Conservation (phyloP, 75 land plant genomes). For the Sequoiadendron giganteum region DNA sequence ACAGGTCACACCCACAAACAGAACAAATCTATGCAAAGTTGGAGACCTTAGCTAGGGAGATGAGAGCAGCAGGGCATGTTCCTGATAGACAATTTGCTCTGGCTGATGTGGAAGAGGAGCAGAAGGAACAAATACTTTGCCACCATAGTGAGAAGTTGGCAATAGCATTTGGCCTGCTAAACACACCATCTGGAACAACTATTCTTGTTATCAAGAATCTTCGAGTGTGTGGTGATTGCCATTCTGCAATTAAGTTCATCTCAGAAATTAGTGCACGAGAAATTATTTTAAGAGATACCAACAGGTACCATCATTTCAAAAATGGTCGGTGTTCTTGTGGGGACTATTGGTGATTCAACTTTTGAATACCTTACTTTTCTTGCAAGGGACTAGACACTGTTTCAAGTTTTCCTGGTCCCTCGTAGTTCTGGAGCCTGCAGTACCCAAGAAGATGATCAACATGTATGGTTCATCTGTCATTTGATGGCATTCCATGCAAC, state of each 20-base stretch:
- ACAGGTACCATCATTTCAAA: constrained; percentile 9
- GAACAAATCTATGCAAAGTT: constrained; percentile 7
- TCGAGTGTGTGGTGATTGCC: constrained; percentile 16
- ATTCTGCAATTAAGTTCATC: constrained; percentile 1
- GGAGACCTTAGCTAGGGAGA: not conserved
- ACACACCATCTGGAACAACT: not conserved
- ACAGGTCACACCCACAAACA: constrained; percentile 1
- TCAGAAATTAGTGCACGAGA: not conserved
- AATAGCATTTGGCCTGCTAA: constrained; percentile 9
- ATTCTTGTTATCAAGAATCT: constrained; percentile 12
- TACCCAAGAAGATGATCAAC: not conserved
- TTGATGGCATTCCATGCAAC: not conserved
- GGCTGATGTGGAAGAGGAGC: not conserved
- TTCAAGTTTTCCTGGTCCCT: not conserved
- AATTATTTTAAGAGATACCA: constrained; percentile 6
- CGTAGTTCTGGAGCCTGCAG: not conserved
- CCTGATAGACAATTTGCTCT: not conserved
- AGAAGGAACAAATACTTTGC: constrained; percentile 7
- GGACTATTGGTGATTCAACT: constrained; percentile 8
- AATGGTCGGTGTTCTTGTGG: constrained; percentile 14
- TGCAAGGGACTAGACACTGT: not conserved
- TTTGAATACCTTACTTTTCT: not conserved
- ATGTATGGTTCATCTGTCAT: not conserved
- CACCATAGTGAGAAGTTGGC: constrained; percentile 18
- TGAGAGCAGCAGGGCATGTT: constrained; percentile 9